These are phyloP conservation scores for Blastobotrys parvus DNA, from an alignment of 805 yeast species.

Conservation along the genomic window DNA sequence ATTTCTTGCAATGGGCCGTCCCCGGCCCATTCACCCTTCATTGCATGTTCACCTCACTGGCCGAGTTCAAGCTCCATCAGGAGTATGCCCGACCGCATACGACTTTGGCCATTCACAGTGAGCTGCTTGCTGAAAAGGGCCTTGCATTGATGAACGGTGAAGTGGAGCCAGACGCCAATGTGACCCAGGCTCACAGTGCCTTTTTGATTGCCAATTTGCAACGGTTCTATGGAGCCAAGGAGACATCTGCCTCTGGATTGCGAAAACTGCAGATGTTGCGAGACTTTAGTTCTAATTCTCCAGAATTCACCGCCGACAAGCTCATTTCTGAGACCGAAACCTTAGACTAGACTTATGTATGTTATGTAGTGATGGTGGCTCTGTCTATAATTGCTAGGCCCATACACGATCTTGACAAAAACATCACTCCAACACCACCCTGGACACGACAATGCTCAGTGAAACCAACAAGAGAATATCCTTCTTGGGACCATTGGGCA, in stretches of 20 bases:
- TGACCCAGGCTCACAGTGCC: constrained; percentile 71
- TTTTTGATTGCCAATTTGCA: constrained; percentile 37
- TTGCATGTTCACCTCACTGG: constrained; percentile 82
- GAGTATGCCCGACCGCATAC: constrained; percentile 96
- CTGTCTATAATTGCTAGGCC: background rate
- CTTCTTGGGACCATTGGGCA: constrained; percentile 84
- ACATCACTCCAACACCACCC: too few species aligned
- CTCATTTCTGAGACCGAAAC: constrained; percentile 69
- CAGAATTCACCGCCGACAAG: constrained; percentile 55
- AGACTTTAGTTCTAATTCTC: constrained; percentile 63
- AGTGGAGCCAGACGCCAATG: constrained; percentile 60
- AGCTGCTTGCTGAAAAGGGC: constrained; percentile 48
- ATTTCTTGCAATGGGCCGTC: constrained; percentile 89
- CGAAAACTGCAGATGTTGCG: constrained; percentile 51
- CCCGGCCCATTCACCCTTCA: constrained; percentile 79
- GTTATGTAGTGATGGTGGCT: background rate
- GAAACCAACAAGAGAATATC: constrained; percentile 30
- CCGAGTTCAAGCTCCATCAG: constrained; percentile 82
- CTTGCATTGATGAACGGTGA: constrained; percentile 80
- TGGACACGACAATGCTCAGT: too few species aligned
- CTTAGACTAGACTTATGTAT: constrained; percentile 44
- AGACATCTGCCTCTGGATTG: constrained; percentile 28
- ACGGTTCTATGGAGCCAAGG: constrained; percentile 49
- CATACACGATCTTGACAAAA: too few species aligned
- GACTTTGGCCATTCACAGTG: constrained; percentile 79